Conservation (phyloP, 768 basidiomycete genomes). For the Hygrocybe punicea region DNA sequence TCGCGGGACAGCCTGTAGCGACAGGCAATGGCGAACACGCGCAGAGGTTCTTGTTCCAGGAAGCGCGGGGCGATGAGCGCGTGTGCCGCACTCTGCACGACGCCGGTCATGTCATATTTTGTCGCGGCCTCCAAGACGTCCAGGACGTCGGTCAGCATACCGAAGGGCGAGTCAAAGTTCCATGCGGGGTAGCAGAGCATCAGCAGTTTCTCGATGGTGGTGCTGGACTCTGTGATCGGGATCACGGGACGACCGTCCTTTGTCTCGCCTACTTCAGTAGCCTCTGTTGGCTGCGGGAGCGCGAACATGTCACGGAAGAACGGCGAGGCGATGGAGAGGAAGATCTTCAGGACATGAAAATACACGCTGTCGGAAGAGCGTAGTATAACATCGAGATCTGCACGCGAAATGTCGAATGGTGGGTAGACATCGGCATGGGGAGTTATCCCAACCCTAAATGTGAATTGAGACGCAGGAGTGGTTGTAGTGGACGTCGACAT, state of each 20-base stretch:
- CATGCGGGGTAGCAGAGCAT: conserved; percentile 44
- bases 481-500: too few species aligned
- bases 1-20: conserved; percentile 37
- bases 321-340: conserved; percentile 54
- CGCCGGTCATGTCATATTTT: conserved; percentile 51
- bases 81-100: conserved; percentile 32
- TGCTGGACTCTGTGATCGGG: conserved; percentile 46
- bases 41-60: conserved; percentile 36
- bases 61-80: conserved; percentile 35
- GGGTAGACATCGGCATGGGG: background rate
- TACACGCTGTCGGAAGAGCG: conserved; percentile 50
- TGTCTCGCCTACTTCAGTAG: conserved; percentile 19
- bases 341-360: conserved; percentile 53
- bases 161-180: conserved; percentile 22
- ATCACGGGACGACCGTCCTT: conserved; percentile 42
- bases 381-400: conserved; percentile 51
- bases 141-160: conserved; percentile 41
- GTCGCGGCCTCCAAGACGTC: conserved; percentile 43
- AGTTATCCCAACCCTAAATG: background rate
- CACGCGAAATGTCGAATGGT: conserved; percentile 44
- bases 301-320: conserved; percentile 57
- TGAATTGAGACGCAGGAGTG: background rate
- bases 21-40: conserved; percentile 45
- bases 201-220: conserved; percentile 42
- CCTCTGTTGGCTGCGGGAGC: conserved; percentile 44